Evolutionary conservation across 805 yeast genomes (phyloP).

Genomic region (Starmera quercuum): DNA sequence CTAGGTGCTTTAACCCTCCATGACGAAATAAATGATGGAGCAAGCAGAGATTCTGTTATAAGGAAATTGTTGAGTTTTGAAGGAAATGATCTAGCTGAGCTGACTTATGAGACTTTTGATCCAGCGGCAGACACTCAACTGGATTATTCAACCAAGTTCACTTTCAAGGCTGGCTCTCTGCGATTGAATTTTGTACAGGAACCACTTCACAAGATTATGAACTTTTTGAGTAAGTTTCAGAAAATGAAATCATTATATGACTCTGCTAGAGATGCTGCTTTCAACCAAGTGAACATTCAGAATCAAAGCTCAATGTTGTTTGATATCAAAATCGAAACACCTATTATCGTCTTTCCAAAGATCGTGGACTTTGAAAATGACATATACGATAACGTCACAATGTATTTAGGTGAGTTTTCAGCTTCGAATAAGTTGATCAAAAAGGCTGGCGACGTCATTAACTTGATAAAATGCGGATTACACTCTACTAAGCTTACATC

Average conservation of each 20-base stretch:
- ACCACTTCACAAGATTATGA: constrained; percentile 60
- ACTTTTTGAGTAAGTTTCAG: constrained; percentile 65
- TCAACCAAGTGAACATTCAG: constrained; percentile 65
- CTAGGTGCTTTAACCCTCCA: constrained; percentile 73
- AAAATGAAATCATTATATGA: constrained; percentile 89
- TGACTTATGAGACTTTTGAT: constrained; percentile 78
- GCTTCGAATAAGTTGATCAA: constrained; percentile 52
- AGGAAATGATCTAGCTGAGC: constrained; percentile 74
- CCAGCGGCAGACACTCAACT: constrained; percentile 37
- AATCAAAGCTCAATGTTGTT: constrained; percentile 52
- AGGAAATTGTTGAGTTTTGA: constrained; percentile 71
- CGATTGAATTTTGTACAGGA: constrained; percentile 75
- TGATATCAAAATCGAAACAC: constrained; percentile 70
- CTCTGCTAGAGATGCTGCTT: constrained; percentile 79
- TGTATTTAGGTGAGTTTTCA: constrained; percentile 77
- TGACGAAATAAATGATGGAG: constrained; percentile 67
- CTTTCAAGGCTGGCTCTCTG: constrained; percentile 68
- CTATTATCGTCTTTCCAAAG: constrained; percentile 74
- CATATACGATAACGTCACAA: constrained; percentile 53
- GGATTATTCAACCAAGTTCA: constrained; percentile 45
- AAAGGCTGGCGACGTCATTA: constrained; percentile 29
- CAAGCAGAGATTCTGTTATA: constrained; percentile 48
- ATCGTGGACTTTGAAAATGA: constrained; percentile 32
- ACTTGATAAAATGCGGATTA: constrained; percentile 60
- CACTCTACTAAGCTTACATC: constrained; percentile 67